Percentiles rank a stretch among this genome's conserved stretches.
phyloP scores from a whole-genome alignment of 768 basidiomycete species.

The Pulveroboletus frians region DNA sequence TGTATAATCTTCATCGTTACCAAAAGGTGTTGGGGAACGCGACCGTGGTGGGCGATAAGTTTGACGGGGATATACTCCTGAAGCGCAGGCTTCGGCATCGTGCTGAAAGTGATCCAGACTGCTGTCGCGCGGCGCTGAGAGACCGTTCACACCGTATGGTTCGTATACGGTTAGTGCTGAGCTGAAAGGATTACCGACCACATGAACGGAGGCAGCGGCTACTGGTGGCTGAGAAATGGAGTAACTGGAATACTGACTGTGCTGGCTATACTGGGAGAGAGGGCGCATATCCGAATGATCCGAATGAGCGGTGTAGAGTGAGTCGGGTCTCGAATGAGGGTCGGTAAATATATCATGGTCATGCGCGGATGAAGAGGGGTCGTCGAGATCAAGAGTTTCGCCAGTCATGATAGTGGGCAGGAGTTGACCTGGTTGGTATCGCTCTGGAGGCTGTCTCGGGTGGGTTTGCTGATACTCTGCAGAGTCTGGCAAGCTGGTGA shows the following conservation, averaged over 20 bases:
- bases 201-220: slow-evolving; percentile 5
- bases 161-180: slow-evolving; percentile 11
- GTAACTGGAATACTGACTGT: slow-evolving; percentile 34
- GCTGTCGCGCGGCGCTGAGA: slow-evolving; percentile 32
- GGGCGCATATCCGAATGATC: slow-evolving; percentile 25
- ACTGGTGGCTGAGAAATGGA: slow-evolving; percentile 23
- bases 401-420: slow-evolving; percentile 61
- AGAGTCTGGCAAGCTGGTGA: slow-evolving; percentile 7
- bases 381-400: slow-evolving; percentile 54
- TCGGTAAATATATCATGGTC: slow-evolving; percentile 30
- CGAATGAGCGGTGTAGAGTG: slow-evolving; percentile 25
- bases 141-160: slow-evolving; percentile 14
- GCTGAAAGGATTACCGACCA: slow-evolving; percentile 24
- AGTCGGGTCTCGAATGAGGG: slow-evolving; percentile 26
- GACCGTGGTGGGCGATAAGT: slow-evolving; percentile 53
- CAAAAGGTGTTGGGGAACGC: slow-evolving; percentile 71
- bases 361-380: slow-evolving; percentile 25
- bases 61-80: slow-evolving; percentile 50
- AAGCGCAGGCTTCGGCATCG: slow-evolving; percentile 66
- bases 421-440: slow-evolving; percentile 59
- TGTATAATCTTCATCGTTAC: slow-evolving; percentile 68
- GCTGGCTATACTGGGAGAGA: slow-evolving; percentile 35
- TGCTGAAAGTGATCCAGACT: slow-evolving; percentile 55
- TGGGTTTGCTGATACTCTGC: slow-evolving; percentile 1
- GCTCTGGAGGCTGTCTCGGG: slow-evolving; percentile 21